phyloP scores from a whole-genome alignment of 208 protist genomes.

The Herpetomonas samuelpessoai region DNA sequence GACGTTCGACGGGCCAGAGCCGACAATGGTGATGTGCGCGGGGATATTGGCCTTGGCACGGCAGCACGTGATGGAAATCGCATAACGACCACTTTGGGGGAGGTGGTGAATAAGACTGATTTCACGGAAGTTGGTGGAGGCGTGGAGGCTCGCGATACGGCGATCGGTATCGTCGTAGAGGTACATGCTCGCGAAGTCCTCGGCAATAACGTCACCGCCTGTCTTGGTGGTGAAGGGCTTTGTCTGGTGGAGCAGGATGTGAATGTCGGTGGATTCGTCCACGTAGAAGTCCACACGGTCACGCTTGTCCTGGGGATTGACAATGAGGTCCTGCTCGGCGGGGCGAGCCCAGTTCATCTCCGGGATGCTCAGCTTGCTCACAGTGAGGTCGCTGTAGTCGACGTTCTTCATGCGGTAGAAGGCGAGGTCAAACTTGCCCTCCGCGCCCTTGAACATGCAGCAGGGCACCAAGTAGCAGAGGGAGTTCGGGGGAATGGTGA shows the following conservation, averaged over 20 bases:
- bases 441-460: constrained; percentile 31
- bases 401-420: constrained; percentile 28
- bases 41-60: constrained; percentile 35
- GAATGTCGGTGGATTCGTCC: constrained; percentile 40
- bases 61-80: constrained; percentile 48
- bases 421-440: constrained; percentile 36
- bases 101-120: constrained; percentile 45
- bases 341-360: constrained; percentile 37
- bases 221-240: constrained; percentile 39
- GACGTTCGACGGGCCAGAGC: constrained; percentile 6
- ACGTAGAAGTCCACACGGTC: constrained; percentile 61
- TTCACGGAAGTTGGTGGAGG: constrained; percentile 61
- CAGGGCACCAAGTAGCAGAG: constrained; percentile 50
- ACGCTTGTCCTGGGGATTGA: constrained; percentile 31
- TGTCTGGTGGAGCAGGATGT: constrained; percentile 46
- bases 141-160: constrained; percentile 32
- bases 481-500: constrained; percentile 40
- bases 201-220: constrained; percentile 41
- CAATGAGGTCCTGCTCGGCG: constrained; percentile 28
- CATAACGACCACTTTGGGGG: constrained; percentile 36
- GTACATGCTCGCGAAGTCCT: constrained; percentile 58
- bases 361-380: constrained; percentile 32
- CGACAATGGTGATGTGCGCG: constrained; percentile 33
- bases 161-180: constrained; percentile 47
- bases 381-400: constrained; percentile 33